These are phyloP conservation scores for Hevea brasiliensis DNA, from an alignment of 345 rosid species.

Conservation along the genomic window DNA sequence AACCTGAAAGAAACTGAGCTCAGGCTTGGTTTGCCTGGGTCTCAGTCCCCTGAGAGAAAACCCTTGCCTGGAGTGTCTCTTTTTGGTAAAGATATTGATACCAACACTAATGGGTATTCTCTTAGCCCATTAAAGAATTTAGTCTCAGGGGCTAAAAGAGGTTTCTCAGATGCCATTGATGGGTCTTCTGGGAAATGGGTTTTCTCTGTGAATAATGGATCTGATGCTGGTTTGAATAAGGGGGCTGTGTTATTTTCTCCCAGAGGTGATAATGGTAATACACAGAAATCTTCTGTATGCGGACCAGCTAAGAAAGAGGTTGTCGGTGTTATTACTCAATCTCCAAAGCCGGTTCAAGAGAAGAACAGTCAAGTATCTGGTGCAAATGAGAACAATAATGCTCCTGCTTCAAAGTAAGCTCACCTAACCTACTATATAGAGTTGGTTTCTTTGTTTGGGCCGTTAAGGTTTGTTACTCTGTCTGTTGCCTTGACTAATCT, in stretches of 20 bases:
- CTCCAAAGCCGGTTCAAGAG: constrained; percentile 40
- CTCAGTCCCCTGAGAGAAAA: constrained; percentile 53
- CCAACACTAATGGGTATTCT: constrained; percentile 28
- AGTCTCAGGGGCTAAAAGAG: constrained; percentile 67
- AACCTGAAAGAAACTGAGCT: constrained; percentile 65
- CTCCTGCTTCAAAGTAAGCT: constrained; percentile 68
- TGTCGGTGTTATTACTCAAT: constrained; percentile 31
- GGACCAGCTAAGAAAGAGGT: constrained; percentile 33
- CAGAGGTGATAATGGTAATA: constrained; percentile 33
- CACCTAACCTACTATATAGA: not conserved
- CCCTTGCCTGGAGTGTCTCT: constrained; percentile 43
- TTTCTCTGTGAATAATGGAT: constrained; percentile 40
- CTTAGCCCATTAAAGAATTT: constrained; percentile 38
- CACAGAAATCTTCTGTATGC: constrained; percentile 27
- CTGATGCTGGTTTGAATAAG: constrained; percentile 45
- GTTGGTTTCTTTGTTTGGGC: not conserved
- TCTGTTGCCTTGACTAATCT: not conserved
- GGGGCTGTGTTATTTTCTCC: constrained; percentile 45
- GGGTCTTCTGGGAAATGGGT: constrained; percentile 46
- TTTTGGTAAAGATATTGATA: constrained; percentile 56
- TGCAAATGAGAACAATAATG: constrained; percentile 39
- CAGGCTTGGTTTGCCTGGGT: constrained; percentile 72
- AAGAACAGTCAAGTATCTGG: constrained; percentile 33
- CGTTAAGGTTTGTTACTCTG: not conserved
- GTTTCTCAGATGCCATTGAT: constrained; percentile 61